phyloP scores from a whole-genome alignment of 768 basidiomycete species.

The Scleroderma bovista region DNA sequence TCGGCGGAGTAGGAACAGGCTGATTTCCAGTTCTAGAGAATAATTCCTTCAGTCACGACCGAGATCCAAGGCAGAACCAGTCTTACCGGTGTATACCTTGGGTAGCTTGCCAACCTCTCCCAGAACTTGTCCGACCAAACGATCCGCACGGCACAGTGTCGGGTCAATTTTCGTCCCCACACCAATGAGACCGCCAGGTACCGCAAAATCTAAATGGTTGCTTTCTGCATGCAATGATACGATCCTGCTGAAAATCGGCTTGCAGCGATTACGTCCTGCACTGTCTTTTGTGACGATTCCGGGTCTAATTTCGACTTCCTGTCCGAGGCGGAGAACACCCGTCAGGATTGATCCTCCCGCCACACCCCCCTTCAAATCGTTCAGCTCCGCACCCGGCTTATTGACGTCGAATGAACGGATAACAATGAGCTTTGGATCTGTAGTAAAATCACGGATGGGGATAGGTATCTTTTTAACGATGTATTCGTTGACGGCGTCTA shows the following conservation, averaged over 20 bases:
- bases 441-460: conserved; percentile 87
- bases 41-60: neutral
- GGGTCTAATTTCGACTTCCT: conserved; percentile 95
- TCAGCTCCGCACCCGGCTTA: conserved; percentile 95
- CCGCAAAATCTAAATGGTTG: conserved; percentile 90
- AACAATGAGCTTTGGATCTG: conserved; percentile 91
- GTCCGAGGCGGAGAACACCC: conserved; percentile 84
- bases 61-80: neutral
- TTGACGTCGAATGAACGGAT: conserved; percentile 99
- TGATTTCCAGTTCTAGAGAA: conserved; percentile 82
- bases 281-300: conserved; percentile 96
- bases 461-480: conserved; percentile 96
- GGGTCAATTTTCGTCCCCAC: conserved; percentile 97
- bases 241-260: conserved; percentile 89
- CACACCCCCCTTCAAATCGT: conserved; percentile 96
- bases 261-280: conserved; percentile 83
- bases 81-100: conserved; percentile 78
- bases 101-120: conserved; percentile 93
- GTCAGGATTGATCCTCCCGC: conserved; percentile 95
- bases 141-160: conserved; percentile 93
- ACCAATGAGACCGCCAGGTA: conserved; percentile 97
- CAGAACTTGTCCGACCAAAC: conserved; percentile 93
- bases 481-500: conserved; percentile 98
- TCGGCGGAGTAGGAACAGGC: conserved; percentile 89
- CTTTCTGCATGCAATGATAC: conserved; percentile 93